Evolutionary conservation across 1,284 basidiomycete species (phyloP).

Genomic region (Puccinia coronata): DNA sequence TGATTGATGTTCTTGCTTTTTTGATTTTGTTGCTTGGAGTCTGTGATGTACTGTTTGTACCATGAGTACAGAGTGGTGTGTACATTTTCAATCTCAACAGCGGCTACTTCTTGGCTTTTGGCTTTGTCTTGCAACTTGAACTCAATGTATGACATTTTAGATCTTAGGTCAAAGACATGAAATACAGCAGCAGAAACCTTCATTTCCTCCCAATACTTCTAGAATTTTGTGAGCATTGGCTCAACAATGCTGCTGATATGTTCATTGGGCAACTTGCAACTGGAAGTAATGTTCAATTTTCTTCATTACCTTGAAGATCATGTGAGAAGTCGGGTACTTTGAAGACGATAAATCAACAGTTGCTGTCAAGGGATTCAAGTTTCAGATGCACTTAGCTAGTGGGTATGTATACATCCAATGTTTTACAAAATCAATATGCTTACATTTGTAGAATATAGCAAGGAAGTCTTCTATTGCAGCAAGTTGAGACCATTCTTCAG

Average conservation of each 20-base stretch:
- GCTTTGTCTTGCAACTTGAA: neutral
- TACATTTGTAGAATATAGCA: too few species aligned
- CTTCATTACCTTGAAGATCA: neutral
- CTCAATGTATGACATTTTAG: neutral
- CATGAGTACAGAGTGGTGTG: neutral
- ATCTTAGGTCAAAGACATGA: neutral
- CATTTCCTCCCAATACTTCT: neutral
- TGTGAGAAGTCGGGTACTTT: neutral
- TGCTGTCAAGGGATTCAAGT: neutral
- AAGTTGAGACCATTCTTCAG: too few species aligned
- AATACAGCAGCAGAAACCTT: neutral
- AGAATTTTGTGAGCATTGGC: neutral
- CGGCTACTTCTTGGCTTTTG: neutral
- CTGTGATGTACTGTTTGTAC: neutral
- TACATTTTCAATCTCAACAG: neutral
- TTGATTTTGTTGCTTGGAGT: neutral
- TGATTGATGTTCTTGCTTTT: neutral
- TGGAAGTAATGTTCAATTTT: neutral
- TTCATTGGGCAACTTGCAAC: neutral
- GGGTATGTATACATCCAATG: too few species aligned
- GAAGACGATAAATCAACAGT: neutral
- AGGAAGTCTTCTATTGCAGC: too few species aligned
- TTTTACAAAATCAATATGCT: too few species aligned
- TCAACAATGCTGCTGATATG: neutral
- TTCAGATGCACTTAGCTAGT: too few species aligned